phyloP scores from a whole-genome alignment of 2,329 filamentous ascomycete genomes.

The Fusarium siculi region DNA sequence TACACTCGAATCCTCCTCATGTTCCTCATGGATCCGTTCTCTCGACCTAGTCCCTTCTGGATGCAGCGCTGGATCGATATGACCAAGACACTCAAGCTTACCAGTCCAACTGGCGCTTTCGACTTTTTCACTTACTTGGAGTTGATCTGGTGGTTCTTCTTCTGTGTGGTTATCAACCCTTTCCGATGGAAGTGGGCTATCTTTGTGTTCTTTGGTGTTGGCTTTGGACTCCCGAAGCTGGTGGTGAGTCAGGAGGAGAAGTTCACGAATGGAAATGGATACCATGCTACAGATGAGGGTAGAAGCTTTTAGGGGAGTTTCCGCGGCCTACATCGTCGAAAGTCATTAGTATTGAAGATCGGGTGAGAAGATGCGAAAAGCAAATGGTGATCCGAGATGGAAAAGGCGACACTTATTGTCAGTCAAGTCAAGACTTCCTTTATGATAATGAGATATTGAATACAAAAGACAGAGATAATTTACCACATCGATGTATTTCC shows the following conservation, averaged over 20 bases:
- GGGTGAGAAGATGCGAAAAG: accelerated
- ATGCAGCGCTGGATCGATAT: conserved; percentile 91
- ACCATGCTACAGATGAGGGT: conserved; percentile 28
- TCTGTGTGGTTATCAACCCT: conserved; percentile 81
- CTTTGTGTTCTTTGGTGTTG: conserved; percentile 84
- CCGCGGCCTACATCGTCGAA: neutral
- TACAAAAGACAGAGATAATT: neutral
- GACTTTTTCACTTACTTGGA: conserved; percentile 93
- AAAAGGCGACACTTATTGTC: neutral
- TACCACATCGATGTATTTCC: neutral
- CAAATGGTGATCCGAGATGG: accelerated
- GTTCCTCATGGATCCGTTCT: conserved; percentile 83
- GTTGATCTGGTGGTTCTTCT: conserved; percentile 85
- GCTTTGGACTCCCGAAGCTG: conserved; percentile 70
- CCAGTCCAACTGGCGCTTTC: conserved; percentile 79
- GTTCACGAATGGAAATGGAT: conserved; percentile 49
- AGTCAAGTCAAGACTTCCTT: neutral
- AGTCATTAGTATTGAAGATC: neutral
- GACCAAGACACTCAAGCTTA: conserved; percentile 76
- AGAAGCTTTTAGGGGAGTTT: conserved; percentile 11
- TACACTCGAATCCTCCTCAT: conserved; percentile 88
- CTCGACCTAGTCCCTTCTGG: conserved; percentile 75
- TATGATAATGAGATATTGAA: neutral
- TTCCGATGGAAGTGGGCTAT: conserved; percentile 91
- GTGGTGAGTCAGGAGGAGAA: conserved; percentile 75